Evolutionary conservation across 2,329 filamentous ascomycete genomes (phyloP).

Genomic region (Arthrobotrys sinensis): DNA sequence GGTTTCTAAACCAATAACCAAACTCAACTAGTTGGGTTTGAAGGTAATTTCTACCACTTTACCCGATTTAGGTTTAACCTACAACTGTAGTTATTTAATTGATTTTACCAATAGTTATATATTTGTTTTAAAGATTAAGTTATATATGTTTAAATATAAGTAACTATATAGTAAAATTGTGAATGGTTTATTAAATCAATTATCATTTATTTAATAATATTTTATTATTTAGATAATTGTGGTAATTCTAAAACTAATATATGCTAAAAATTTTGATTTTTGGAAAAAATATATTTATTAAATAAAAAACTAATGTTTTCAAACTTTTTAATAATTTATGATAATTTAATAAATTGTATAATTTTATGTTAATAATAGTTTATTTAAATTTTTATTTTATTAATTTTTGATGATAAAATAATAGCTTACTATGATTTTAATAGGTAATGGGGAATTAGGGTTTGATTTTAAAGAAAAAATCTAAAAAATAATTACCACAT

Average conservation of each 20-base stretch:
- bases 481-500: slow-evolving; percentile 66
- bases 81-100: neutral
- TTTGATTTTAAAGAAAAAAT: slow-evolving; percentile 66
- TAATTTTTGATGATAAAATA: slow-evolving; percentile 68
- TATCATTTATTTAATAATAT: slow-evolving; percentile 2
- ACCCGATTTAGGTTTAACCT: neutral
- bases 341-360: slow-evolving; percentile 68
- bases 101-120: slow-evolving; percentile 1
- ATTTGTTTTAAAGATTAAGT: slow-evolving; percentile 9
- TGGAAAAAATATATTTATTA: slow-evolving; percentile 70
- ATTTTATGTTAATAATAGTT: slow-evolving; percentile 67
- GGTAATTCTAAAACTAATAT: slow-evolving; percentile 6
- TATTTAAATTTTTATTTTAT: slow-evolving; percentile 68
- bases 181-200: slow-evolving; percentile 6
- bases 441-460: slow-evolving; percentile 68
- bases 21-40: slow-evolving; percentile 56
- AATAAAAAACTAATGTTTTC: slow-evolving; percentile 70
- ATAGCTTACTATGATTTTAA: slow-evolving; percentile 68
- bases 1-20: neutral
- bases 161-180: slow-evolving; percentile 10
- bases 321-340: slow-evolving; percentile 66
- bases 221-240: neutral
- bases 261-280: slow-evolving; percentile 60
- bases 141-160: slow-evolving; percentile 18
- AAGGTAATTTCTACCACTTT: slow-evolving; percentile 69